Evolutionary conservation across 2,329 filamentous ascomycete genomes (phyloP), one percentile per base, ranked within the genome.

Genomic region (Fusarium nisikadoi): DNA sequence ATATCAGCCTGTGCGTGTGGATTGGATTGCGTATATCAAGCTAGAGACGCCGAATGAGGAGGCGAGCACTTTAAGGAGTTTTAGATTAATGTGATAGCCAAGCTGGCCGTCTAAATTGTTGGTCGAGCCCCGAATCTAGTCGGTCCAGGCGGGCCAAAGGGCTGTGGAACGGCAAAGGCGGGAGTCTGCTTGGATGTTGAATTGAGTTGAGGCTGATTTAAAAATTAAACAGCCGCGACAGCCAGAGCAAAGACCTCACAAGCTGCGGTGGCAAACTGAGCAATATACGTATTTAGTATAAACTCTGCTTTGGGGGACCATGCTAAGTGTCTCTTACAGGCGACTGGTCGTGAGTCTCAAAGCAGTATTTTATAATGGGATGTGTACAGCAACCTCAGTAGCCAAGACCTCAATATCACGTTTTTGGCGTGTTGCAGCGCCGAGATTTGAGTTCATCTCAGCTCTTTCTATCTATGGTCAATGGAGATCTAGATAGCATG

Each of bases 181-280:
- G 74, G 65, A 74, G 54, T 59, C 45, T 65, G 65, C 23, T 56
- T 49, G 39, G 20, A 20, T 27, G 29, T 23, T n/a, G 27, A 56
- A 63, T 65, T 49, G 49, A 53, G 43, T 56, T 45, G 49, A 68
- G 41, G 23, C 39, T 70, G 50, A 49, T 53, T 38, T 25, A 35
- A 27, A 29, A 41, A 47, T 39, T n/a, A 33, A 43, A 54, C 45
- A 71, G 62, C 75, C 75, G 69, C 74, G 74, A 70, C 65, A 71
- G 50, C 62, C 64, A 67, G 29, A 41, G 35, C 23, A 10, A 23
- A 17, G 9, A 14, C 14, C n/a, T 35, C 9, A n/a, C 20, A n/a
- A 31, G 27, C 17, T 31, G 29, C 23, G 19, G 17, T 20, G 23
- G 55, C n/a, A 39, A 58, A n/a, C 29, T 52, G 27, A 39, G 27